Evolutionary conservation across 2,329 filamentous ascomycete species (phyloP), one percentile per base, ranked within the genome.

Genomic region (Pyricularia pennisetigena): DNA sequence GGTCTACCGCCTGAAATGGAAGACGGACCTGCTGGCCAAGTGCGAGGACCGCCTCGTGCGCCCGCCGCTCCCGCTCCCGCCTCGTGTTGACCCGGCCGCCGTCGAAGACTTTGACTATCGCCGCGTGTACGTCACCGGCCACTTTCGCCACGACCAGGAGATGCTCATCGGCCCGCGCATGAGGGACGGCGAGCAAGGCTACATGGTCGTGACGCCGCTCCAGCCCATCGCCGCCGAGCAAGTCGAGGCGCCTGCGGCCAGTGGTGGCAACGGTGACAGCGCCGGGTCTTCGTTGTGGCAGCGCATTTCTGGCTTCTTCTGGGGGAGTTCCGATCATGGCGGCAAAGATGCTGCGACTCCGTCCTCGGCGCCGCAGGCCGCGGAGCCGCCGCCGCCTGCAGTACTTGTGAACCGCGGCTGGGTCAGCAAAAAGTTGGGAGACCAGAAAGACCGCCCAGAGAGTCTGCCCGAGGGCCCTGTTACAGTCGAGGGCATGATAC

Each of bases 81-180:
- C 93, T 2, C 85, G 87, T 68, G 84, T 99, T 71, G 93, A 98
- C 76, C 90, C 92, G 0, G 81, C 83, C n/a, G 93, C 90, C 10
- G 85, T 97, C 72, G 82, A 88, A 72, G 93, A 97, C 54, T 99
- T 99, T 77, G 94, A 99, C 78, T 97, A 94, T 80, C 86, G 95
- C 70, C 86, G 92, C 68, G 91, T 99, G 66, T 85, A 87, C 71
- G 90, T 93, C 12, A 86, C 82, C 0, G 95, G 95, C 10, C 82
- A 79, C 68, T 88, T 93, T 72, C 82, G 91, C 57, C 95, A 99
- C 79, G 94, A 97, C 76, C 88, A 91, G 77, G 95, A 99, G 82
- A 99, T 99, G 94, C 83, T 99, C 67, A 88, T 99, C 69, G 95
- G 95, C 0, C 95, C 95, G 69, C 88, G 95, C 65, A 88, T 97